A percentile compares a stretch with the other conserved stretches of the same genome.
Conservation (phyloP, 192 early-diverging fungal species). For the Umbelopsis isabellina region DNA sequence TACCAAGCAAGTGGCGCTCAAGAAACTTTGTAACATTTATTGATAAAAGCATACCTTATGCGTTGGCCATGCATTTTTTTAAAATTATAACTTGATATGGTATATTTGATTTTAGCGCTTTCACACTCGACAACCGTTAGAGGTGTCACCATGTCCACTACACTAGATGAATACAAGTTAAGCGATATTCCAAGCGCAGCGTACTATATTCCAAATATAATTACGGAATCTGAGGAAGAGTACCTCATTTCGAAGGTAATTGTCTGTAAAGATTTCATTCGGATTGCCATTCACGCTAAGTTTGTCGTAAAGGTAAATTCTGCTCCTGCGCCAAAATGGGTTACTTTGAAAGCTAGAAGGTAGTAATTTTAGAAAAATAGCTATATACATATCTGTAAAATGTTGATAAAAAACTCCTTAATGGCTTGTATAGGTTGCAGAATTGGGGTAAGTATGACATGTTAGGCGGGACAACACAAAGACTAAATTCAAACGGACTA, state of each 20-base stretch:
- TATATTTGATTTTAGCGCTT: background rate
- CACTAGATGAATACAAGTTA: constrained; percentile 3
- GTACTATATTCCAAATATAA: constrained; percentile 49
- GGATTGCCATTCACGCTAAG: background rate
- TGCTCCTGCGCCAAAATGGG: constrained; percentile 55
- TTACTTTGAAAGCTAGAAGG: constrained; percentile 52
- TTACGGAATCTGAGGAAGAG: constrained; percentile 39
- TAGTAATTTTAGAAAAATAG: constrained; percentile 3
- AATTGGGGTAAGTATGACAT: constrained; percentile 47
- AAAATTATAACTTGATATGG: too few relatives aligned
- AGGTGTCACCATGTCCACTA: background rate
- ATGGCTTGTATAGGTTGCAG: constrained; percentile 43
- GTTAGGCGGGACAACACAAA: background rate
- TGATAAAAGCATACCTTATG: background rate
- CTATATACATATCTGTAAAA: background rate
- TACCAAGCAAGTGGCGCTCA: background rate
- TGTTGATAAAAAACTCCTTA: background rate
- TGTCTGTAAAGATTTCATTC: background rate
- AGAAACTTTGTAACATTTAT: background rate
- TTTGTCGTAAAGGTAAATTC: constrained; percentile 36
- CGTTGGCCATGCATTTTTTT: too few relatives aligned
- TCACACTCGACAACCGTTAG: too few relatives aligned
- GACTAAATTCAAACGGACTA: background rate
- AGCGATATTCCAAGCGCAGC: constrained; percentile 33
- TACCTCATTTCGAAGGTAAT: constrained; percentile 40